A percentile compares a stretch with the other conserved stretches of the same genome.
Evolutionary conservation across 495 filamentous ascomycete species (phyloP).

Genomic region (Xylaria grammica): DNA sequence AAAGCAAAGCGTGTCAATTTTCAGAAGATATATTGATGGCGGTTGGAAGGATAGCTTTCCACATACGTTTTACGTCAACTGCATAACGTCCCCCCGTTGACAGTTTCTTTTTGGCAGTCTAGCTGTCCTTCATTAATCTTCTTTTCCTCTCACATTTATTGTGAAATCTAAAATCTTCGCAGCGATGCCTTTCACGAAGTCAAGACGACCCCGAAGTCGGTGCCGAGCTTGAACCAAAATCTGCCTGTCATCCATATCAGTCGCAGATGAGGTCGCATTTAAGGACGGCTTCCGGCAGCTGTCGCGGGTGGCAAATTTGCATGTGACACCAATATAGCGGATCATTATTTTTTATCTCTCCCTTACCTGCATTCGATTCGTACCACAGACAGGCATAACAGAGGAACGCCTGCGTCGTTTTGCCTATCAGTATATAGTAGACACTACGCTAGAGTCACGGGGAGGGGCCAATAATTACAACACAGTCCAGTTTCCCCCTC

Average conservation of each 20-base stretch:
- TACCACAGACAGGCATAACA: slow-evolving; percentile 4
- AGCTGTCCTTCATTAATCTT: too few species aligned
- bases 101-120: too few species aligned
- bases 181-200: not conserved
- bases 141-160: too few species aligned
- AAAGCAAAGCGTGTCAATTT: not conserved
- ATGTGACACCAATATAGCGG: slow-evolving; percentile 30
- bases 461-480: slow-evolving; percentile 1
- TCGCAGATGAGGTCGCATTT: slow-evolving; percentile 27
- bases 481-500: not conserved
- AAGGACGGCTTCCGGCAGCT: slow-evolving; percentile 38
- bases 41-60: too few species aligned
- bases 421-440: slow-evolving; percentile 14
- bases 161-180: too few species aligned
- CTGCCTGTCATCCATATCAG: not conserved
- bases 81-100: too few species aligned
- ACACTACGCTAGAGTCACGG: too few species aligned
- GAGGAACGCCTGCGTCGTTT: not conserved
- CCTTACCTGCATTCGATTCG: not conserved
- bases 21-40: too few species aligned
- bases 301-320: slow-evolving; percentile 28
- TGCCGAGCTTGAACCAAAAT: not conserved
- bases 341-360: slow-evolving; percentile 13
- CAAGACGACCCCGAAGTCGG: not conserved
- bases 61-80: too few species aligned